phyloP scores from a whole-genome alignment of 257 asterid genomes.

The Penstemon davidsonii region DNA sequence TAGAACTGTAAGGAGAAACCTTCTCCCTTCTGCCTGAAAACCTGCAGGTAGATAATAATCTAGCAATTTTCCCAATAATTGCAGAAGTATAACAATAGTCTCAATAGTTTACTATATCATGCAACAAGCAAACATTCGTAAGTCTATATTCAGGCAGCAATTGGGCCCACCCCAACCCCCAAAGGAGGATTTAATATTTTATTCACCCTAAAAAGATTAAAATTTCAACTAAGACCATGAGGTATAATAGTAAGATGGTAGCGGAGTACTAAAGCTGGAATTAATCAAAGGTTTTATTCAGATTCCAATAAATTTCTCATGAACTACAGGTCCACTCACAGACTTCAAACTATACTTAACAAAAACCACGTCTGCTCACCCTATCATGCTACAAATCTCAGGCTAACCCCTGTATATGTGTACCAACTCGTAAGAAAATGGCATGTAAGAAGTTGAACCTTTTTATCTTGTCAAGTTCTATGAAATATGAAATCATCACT shows the following conservation, averaged over 20 bases:
- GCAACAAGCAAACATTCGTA: slow-evolving; percentile 9
- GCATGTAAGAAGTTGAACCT: slow-evolving; percentile 8
- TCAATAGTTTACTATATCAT: slow-evolving; percentile 13
- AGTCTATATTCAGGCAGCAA: background rate
- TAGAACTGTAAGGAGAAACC: slow-evolving; percentile 12
- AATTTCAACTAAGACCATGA: background rate
- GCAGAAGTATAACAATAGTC: background rate
- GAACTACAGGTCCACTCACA: slow-evolving; percentile 12
- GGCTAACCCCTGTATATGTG: slow-evolving; percentile 8
- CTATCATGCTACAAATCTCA: slow-evolving; percentile 1
- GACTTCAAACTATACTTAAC: background rate
- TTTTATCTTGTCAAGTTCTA: slow-evolving; percentile 22
- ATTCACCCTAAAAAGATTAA: background rate
- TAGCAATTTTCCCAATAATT: slow-evolving; percentile 3
- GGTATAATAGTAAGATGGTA: background rate
- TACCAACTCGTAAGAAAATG: slow-evolving; percentile 16
- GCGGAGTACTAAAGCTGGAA: background rate
- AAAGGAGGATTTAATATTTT: background rate
- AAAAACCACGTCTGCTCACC: background rate
- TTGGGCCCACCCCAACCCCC: background rate
- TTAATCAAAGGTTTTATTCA: background rate
- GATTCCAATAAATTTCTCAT: background rate
- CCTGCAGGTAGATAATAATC: slow-evolving; percentile 36
- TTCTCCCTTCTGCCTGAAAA: slow-evolving; percentile 29
- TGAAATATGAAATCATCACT: background rate